These are phyloP conservation scores for Fusarium sp. DNA, from an alignment of 2,329 filamentous ascomycete genomes.

Conservation along the genomic window DNA sequence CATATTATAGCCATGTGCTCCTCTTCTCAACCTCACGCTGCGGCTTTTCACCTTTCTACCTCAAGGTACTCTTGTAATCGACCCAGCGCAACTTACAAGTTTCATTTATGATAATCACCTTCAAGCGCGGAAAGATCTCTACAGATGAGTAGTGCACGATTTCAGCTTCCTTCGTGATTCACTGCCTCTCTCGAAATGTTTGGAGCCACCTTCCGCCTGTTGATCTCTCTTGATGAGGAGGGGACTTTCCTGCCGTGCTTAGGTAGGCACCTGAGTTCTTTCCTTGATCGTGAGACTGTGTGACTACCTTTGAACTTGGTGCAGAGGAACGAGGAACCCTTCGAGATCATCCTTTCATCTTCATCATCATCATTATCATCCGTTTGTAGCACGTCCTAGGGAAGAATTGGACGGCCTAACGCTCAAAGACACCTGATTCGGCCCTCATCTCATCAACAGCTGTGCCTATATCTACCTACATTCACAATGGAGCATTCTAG, in stretches of 20 bases:
- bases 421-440: not conserved
- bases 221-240: not conserved
- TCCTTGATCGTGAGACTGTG: not conserved
- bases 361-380: not conserved
- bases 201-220: not conserved
- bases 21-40: not conserved
- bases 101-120: too few relatives aligned
- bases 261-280: too few relatives aligned
- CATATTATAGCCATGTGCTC: too few relatives aligned
- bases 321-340: not conserved
- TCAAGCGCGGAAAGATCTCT: too few relatives aligned
- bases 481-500: constrained; percentile 33
- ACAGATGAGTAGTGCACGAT: too few relatives aligned
- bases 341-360: not conserved
- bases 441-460: not conserved
- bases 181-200: not conserved
- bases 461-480: not conserved
- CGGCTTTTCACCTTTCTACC: not conserved
- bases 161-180: not conserved
- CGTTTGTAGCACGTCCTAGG: not conserved
- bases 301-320: not conserved
- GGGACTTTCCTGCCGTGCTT: not conserved
- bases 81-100: not conserved
- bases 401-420: not conserved
- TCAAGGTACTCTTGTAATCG: not conserved